A percentile compares a stretch with the other conserved stretches of the same genome.
Conservation (phyloP, 352 stramenopile species). For the Phytophthora tentaculata region DNA sequence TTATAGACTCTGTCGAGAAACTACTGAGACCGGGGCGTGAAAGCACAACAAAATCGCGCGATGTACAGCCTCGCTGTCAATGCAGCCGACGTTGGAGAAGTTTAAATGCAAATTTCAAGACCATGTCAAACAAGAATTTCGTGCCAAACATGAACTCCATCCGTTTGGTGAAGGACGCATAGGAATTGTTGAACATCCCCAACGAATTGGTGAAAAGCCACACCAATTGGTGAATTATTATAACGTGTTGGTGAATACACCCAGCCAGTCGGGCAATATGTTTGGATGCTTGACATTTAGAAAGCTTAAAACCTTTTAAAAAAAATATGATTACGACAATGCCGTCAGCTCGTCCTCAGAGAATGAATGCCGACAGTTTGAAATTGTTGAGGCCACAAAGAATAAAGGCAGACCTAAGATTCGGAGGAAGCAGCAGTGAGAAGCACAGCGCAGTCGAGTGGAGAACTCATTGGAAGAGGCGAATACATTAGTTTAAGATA, state of each 20-base stretch:
- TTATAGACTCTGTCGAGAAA: too few relatives aligned
- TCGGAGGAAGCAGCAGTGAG: background rate
- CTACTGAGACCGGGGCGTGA: too few relatives aligned
- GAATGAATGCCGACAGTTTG: background rate
- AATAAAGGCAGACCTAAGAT: conserved; percentile 3
- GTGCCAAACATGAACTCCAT: background rate
- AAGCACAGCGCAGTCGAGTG: background rate
- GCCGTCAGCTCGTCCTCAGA: background rate
- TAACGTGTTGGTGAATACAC: background rate
- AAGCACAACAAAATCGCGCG: too few relatives aligned
- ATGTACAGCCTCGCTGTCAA: too few relatives aligned
- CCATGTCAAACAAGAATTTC: too few relatives aligned
- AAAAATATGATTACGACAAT: background rate
- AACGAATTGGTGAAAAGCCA: too few relatives aligned
- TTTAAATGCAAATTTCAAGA: background rate
- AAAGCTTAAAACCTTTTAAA: too few relatives aligned
- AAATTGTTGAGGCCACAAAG: background rate
- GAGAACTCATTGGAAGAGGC: background rate
- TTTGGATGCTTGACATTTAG: too few relatives aligned
- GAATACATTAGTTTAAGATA: conserved; percentile 6
- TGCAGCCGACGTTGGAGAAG: too few relatives aligned
- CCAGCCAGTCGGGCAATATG: background rate
- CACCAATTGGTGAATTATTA: background rate
- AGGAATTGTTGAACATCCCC: too few relatives aligned
- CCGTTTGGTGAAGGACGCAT: too few relatives aligned